Evolutionary conservation across 2,329 filamentous ascomycete species (phyloP), one percentile per base, ranked within the genome.

Genomic region (Paecilomyces dactylethromorphus): DNA sequence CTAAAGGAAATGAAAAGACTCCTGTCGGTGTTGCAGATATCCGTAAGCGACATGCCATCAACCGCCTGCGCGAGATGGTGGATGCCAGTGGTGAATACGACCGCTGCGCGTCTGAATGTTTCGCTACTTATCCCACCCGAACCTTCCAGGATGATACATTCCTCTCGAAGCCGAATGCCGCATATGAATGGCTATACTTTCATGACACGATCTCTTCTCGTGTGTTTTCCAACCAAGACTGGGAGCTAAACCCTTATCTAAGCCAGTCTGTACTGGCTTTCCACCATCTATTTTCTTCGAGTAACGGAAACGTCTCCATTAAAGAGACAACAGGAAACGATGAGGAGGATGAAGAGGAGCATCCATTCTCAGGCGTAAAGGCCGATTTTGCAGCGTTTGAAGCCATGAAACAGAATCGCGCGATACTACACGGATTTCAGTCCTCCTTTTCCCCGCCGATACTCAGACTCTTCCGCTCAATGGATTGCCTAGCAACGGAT

Each of bases 171-270:
- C 95, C 95, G 0, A 87, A 88, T 64, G 79, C 84, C 1, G 91
- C 91, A 0, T 96, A 96, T 73, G 93, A 97, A 69, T 99, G 94
- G 94, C 84, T 99, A 58, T 82, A 95, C 72, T 97, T 99, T 74
- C 90, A 97, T 74, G 94, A 97, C 68, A 79, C 81, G 0, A 87
- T 96, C 62, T 91, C 91, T 24, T 87, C 87, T 0, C 86, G 87
- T 45, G 82, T 97, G 1, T 95, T 87, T 70, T 79, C 85, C n/a
- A 87, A 84, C 60, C 93, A 97, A 71, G 92, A 96, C 58, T 99
- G 94, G 90, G 94, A 99, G 73, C 79, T 99, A 15, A 85, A 84
- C 0, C 87, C 91, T 0, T 99, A 99, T 71, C 83, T 97, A 54
- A 90, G 87, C 67, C 90, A 94, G 65, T 88, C 93, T 0, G 84